Evolutionary conservation across 208 protist species (phyloP).

Genomic region (Trypanosoma lewisi): DNA sequence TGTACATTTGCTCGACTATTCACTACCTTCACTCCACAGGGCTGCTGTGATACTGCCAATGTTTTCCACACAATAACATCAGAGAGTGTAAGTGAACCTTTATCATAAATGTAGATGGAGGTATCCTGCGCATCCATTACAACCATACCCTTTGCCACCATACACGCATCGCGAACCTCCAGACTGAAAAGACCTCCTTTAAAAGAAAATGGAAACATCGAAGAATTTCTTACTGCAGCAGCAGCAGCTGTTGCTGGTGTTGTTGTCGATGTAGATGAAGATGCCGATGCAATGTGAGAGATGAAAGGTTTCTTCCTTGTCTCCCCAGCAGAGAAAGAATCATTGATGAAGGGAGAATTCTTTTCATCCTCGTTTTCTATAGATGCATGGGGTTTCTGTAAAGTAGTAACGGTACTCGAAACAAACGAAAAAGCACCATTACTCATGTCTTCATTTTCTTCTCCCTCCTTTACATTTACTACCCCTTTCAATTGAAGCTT

Average conservation of each 20-base stretch:
- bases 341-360: neutral
- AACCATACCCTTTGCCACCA: slow-evolving; percentile 45
- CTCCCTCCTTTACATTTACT: neutral
- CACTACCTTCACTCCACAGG: slow-evolving; percentile 62
- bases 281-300: neutral
- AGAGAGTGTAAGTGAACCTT: slow-evolving; percentile 39
- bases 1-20: slow-evolving; percentile 31
- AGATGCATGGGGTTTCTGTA: neutral
- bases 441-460: neutral
- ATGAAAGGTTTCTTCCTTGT: neutral
- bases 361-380: neutral
- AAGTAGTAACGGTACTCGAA: neutral
- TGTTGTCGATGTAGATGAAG: neutral
- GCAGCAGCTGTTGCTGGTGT: neutral
- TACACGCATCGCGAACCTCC: slow-evolving; percentile 49
- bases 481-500: neutral
- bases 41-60: slow-evolving; percentile 16
- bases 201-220: slow-evolving; percentile 30
- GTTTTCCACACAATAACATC: slow-evolving; percentile 50
- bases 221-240: neutral
- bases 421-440: neutral
- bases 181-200: slow-evolving; percentile 60
- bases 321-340: neutral
- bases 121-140: slow-evolving; percentile 48
- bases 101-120: slow-evolving; percentile 63